Conservation (phyloP, 371 early-diverging fungal species). For the Amoeboaphelidium protococcarum region DNA sequence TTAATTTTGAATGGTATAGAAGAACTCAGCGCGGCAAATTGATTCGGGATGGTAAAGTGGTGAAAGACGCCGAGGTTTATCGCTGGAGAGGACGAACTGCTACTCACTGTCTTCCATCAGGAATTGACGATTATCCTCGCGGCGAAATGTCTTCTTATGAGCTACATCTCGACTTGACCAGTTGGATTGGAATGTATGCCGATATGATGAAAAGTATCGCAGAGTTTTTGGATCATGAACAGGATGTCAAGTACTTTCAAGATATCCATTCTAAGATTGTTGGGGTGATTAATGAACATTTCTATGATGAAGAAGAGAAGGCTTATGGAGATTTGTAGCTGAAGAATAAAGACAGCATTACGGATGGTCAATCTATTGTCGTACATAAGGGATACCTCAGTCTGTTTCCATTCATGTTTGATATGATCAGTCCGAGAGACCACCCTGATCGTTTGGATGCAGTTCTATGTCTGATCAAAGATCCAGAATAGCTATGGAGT, state of each 20-base stretch:
- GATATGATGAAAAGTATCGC: slow-evolving; percentile 39
- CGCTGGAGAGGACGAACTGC: slow-evolving; percentile 72
- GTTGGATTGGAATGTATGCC: slow-evolving; percentile 64
- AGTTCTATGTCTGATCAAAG: slow-evolving; percentile 39
- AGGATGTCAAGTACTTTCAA: slow-evolving; percentile 19
- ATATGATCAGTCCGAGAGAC: slow-evolving; percentile 35
- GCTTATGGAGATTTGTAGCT: background rate
- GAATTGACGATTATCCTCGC: slow-evolving; percentile 82
- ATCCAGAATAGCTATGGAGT: slow-evolving; percentile 44
- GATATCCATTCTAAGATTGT: slow-evolving; percentile 5
- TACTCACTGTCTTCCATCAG: slow-evolving; percentile 66
- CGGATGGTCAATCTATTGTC: slow-evolving; percentile 28
- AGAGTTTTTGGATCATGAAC: slow-evolving; percentile 20
- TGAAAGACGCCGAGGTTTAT: slow-evolving; percentile 32
- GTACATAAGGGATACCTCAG: slow-evolving; percentile 69
- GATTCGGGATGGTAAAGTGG: slow-evolving; percentile 32
- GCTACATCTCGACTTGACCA: slow-evolving; percentile 62
- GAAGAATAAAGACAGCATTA: slow-evolving; percentile 13
- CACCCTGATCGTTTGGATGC: slow-evolving; percentile 35
- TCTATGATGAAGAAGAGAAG: background rate
- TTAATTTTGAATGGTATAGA: slow-evolving; percentile 55
- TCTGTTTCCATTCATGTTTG: slow-evolving; percentile 51
- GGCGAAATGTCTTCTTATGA: slow-evolving; percentile 41
- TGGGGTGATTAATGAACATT: background rate
- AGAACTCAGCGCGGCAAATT: slow-evolving; percentile 44